Evolutionary conservation across 768 basidiomycete species (phyloP).

Genomic region (Xanthoconium purpureum): DNA sequence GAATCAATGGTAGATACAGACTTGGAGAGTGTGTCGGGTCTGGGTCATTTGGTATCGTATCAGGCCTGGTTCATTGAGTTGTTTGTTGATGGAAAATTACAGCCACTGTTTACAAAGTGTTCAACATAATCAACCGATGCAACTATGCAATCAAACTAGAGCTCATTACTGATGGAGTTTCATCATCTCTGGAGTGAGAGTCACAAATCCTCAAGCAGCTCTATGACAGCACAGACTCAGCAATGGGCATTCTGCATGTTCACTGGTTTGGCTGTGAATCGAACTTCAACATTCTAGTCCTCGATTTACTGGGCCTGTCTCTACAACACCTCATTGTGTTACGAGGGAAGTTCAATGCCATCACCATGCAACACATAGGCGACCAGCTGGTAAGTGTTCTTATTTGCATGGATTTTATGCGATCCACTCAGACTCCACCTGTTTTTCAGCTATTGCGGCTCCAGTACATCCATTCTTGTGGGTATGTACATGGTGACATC

Average conservation of each 20-base stretch:
- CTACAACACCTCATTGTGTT: background rate
- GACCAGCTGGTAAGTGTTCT: background rate
- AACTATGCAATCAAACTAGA: background rate
- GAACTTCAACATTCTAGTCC: background rate
- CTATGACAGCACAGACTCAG: background rate
- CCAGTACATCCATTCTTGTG: background rate
- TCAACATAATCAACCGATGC: background rate
- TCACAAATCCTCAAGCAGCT: background rate
- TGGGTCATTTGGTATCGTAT: too few relatives aligned
- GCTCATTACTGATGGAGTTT: background rate
- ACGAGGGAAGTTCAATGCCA: background rate
- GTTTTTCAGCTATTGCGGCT: background rate
- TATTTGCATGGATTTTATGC: too few relatives aligned
- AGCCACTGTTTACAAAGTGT: background rate
- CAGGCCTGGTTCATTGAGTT: too few relatives aligned
- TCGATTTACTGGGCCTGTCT: background rate
- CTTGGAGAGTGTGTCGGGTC: background rate
- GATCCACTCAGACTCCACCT: too few relatives aligned
- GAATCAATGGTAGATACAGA: background rate
- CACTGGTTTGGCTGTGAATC: background rate
- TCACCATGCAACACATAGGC: background rate
- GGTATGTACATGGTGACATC: background rate
- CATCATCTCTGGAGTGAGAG: background rate
- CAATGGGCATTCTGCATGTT: background rate
- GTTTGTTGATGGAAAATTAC: background rate